A percentile compares a stretch with the other conserved stretches of the same genome.
These are phyloP conservation scores for Olyra latifolia DNA, from an alignment of 176 grass and related monocot species.

Conservation along the genomic window DNA sequence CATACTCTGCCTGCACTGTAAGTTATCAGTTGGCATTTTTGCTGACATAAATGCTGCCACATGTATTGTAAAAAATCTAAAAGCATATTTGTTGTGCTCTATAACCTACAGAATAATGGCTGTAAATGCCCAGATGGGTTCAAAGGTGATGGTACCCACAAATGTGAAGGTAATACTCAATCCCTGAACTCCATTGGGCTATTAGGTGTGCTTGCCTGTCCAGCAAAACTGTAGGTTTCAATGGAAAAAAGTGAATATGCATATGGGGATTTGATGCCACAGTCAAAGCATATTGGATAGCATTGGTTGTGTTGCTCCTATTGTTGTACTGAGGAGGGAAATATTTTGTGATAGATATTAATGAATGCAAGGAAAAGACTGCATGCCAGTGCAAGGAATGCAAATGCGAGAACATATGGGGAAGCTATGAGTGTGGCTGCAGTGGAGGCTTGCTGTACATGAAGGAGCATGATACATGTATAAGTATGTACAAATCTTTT, in stretches of 20 bases:
- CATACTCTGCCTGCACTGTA: slow-evolving; percentile 84
- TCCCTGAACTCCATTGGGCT: not conserved
- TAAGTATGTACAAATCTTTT: slow-evolving; percentile 56
- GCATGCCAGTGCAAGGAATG: slow-evolving; percentile 91
- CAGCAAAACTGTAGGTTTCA: not conserved
- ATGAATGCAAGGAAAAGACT: slow-evolving; percentile 84
- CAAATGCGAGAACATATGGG: slow-evolving; percentile 93
- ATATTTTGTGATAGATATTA: slow-evolving; percentile 63
- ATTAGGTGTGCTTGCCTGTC: not conserved
- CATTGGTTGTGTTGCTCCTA: not conserved
- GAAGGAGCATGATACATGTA: slow-evolving; percentile 93
- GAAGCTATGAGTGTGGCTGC: slow-evolving; percentile 89
- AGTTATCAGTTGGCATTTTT: slow-evolving; percentile 25
- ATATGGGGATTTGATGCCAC: not conserved
- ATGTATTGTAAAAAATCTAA: not conserved
- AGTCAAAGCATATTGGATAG: not conserved
- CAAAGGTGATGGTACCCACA: slow-evolving; percentile 74
- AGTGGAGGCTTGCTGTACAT: slow-evolving; percentile 81
- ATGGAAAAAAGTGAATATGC: not conserved
- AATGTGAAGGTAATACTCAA: slow-evolving; percentile 69
- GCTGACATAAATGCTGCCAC: not conserved
- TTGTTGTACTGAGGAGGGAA: slow-evolving; percentile 24
- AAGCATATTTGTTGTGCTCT: not conserved
- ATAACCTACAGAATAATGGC: slow-evolving; percentile 63
- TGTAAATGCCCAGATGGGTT: slow-evolving; percentile 88